These are phyloP conservation scores for Psophocarpus tetragonolobus DNA, from an alignment of 306 rosid genomes.

Conservation along the genomic window DNA sequence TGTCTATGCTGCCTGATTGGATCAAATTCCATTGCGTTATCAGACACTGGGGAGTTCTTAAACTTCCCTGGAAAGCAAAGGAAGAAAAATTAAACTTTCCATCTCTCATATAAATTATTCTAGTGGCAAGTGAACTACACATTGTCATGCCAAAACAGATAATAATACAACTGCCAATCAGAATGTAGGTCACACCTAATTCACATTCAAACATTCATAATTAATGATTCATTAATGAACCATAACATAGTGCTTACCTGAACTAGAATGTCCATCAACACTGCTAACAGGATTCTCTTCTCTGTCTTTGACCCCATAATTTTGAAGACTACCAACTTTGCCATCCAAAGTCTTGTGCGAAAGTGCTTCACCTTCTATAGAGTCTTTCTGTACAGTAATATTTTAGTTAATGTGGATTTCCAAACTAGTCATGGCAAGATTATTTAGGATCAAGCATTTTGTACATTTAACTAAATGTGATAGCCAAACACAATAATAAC, in stretches of 20 bases:
- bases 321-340: constrained; percentile 18
- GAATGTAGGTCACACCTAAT: background rate
- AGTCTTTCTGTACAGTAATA: constrained; percentile 44
- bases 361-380: constrained; percentile 35
- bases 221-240: constrained; percentile 25
- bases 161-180: constrained; percentile 16
- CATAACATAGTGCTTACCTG: constrained; percentile 52
- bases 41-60: constrained; percentile 32
- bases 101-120: constrained; percentile 10
- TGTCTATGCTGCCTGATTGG: constrained; percentile 92
- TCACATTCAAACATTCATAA: constrained; percentile 13
- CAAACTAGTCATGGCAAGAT: constrained; percentile 31
- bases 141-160: constrained; percentile 28
- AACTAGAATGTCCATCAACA: constrained; percentile 39
- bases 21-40: constrained; percentile 68
- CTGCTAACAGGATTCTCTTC: constrained; percentile 33
- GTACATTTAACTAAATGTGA: constrained; percentile 35
- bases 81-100: constrained; percentile 22
- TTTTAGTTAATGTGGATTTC: constrained; percentile 28
- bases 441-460: constrained; percentile 30
- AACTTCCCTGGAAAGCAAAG: constrained; percentile 53
- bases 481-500: constrained; percentile 31
- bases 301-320: constrained; percentile 30
- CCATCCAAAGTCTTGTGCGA: constrained; percentile 35
- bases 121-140: background rate